Conservation (phyloP, 257 asterid genomes). For the Verbascum thapsus region DNA sequence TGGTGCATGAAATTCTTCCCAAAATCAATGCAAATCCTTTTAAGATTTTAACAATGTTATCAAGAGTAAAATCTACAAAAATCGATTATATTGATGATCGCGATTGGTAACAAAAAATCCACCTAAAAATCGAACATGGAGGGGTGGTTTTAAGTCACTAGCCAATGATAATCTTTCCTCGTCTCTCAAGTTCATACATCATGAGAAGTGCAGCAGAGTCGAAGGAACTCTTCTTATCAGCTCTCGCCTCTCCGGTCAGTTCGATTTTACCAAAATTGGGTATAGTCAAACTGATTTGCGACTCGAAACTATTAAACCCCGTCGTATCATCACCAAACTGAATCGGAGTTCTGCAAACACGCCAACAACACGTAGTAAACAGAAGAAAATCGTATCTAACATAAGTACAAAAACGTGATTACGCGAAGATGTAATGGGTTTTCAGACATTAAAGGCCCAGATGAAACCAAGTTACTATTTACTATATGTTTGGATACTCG, state of each 20-base stretch:
- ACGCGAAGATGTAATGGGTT: too few relatives aligned
- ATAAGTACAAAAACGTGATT: too few relatives aligned
- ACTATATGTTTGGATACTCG: too few relatives aligned
- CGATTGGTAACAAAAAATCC: too few relatives aligned
- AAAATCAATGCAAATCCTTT: too few relatives aligned
- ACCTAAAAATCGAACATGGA: too few relatives aligned
- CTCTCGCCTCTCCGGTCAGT: conserved; percentile 65
- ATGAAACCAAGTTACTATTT: too few relatives aligned
- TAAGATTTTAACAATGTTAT: too few relatives aligned
- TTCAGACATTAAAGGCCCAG: too few relatives aligned
- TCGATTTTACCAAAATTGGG: conserved; percentile 62
- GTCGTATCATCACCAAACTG: conserved; percentile 54
- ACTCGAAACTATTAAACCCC: conserved; percentile 64
- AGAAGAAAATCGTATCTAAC: background rate
- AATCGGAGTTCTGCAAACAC: conserved; percentile 50
- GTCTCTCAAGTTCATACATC: conserved; percentile 69
- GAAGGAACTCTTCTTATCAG: conserved; percentile 80
- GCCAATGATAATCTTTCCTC: conserved; percentile 49
- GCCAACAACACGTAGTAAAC: background rate
- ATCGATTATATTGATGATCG: too few relatives aligned
- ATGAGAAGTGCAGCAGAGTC: conserved; percentile 83
- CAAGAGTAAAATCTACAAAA: too few relatives aligned
- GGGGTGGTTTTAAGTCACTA: background rate
- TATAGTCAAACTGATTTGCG: conserved; percentile 65
- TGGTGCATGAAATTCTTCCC: too few relatives aligned